These are phyloP conservation scores for Cordia subcordata DNA, from an alignment of 257 asterid genomes.

Conservation along the genomic window DNA sequence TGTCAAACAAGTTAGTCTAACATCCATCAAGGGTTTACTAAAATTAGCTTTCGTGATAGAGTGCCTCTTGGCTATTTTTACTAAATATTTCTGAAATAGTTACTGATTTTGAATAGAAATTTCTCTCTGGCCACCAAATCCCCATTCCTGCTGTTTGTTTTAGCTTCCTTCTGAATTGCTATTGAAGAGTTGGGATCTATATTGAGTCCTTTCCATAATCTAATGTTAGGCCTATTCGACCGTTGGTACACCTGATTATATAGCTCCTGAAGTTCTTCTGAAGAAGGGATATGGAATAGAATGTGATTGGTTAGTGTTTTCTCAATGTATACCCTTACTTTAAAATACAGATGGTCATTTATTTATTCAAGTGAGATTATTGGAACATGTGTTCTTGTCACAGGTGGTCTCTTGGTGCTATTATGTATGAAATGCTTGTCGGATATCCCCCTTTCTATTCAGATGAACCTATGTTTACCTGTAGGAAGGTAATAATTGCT, in stretches of 20 bases:
- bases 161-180: too few relatives aligned
- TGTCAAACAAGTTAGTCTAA: too few relatives aligned
- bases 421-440: conserved; percentile 97
- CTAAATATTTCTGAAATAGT: too few relatives aligned
- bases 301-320: conserved; percentile 78
- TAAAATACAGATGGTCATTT: conserved; percentile 13
- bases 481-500: conserved; percentile 61
- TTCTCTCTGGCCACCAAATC: too few relatives aligned
- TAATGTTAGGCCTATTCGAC: conserved; percentile 80
- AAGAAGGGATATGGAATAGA: conserved; percentile 98
- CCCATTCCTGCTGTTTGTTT: too few relatives aligned
- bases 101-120: too few relatives aligned
- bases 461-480: conserved; percentile 95
- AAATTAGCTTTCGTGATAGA: too few relatives aligned
- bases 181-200: conserved; percentile 1
- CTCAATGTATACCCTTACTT: conserved; percentile 6
- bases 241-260: conserved; percentile 98
- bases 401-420: conserved; percentile 99
- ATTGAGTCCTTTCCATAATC: not conserved
- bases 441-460: conserved; percentile 98
- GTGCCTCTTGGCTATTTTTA: too few relatives aligned
- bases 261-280: conserved; percentile 93
- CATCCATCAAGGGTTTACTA: too few relatives aligned
- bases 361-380: not conserved
- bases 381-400: not conserved